Conservation (phyloP, 73 alveolate species). For the Paramecium sexaurelia region DNA sequence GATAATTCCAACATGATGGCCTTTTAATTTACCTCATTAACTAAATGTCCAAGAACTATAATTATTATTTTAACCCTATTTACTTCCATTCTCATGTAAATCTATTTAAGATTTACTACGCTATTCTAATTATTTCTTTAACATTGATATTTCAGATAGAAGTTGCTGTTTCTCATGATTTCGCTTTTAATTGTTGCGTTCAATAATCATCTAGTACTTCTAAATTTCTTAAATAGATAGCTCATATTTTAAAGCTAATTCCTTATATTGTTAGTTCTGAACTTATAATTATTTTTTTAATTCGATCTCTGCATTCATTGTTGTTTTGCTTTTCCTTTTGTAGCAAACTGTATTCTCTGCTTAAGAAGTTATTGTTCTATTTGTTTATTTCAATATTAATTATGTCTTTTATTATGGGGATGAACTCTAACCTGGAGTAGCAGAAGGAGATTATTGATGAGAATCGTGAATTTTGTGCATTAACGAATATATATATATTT, state of each 20-base stretch:
- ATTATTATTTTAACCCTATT: background rate
- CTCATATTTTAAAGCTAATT: constrained; percentile 14
- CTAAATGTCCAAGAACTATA: constrained; percentile 30
- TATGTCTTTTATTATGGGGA: constrained; percentile 17
- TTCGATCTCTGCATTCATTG: background rate
- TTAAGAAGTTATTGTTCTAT: background rate
- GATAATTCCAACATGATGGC: background rate
- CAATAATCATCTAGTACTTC: constrained; percentile 18
- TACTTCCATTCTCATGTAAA: constrained; percentile 36
- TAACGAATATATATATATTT: constrained; percentile 43
- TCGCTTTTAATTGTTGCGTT: constrained; percentile 19
- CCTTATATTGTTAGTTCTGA: background rate
- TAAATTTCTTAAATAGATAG: constrained; percentile 24
- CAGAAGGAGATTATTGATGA: constrained; percentile 34
- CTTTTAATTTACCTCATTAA: constrained; percentile 1
- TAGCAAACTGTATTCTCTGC: constrained; percentile 19
- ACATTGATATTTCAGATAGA: background rate
- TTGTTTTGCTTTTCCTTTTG: background rate
- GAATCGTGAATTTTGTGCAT: constrained; percentile 21
- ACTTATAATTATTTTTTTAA: background rate
- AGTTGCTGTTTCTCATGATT: constrained; percentile 36
- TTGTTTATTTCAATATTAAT: background rate
- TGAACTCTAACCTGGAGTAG: constrained; percentile 11
- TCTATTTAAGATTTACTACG: constrained; percentile 45
- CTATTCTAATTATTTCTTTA: constrained; percentile 20